Conservation (phyloP, 2,329 filamentous ascomycete species). For the Epichloe elymi region DNA sequence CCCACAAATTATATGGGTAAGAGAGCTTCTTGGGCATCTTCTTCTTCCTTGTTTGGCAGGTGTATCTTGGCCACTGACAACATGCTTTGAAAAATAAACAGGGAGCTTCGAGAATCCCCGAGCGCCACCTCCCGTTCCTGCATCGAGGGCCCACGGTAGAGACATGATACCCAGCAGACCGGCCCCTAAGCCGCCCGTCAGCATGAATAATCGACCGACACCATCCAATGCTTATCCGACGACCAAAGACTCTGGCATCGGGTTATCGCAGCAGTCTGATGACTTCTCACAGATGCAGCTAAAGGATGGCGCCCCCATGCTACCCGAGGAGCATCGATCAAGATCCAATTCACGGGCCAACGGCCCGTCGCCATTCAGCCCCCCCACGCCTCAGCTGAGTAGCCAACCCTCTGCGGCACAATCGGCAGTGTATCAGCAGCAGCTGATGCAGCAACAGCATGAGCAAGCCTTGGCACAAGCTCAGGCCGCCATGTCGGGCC, state of each 20-base stretch:
- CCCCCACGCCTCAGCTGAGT: constrained; percentile 24
- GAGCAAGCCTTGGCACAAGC: constrained; percentile 71
- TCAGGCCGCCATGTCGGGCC: constrained; percentile 61
- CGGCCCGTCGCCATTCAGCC: constrained; percentile 36
- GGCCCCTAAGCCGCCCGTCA: constrained; percentile 73
- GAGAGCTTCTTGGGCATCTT: constrained; percentile 46
- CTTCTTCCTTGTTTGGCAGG: background rate
- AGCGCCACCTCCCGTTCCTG: constrained; percentile 78
- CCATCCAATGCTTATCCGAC: constrained; percentile 36
- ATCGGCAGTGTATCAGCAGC: constrained; percentile 43
- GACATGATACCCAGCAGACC: constrained; percentile 65
- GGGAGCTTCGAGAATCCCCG: constrained; percentile 96
- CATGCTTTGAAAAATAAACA: constrained; percentile 9
- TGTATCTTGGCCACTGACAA: background rate
- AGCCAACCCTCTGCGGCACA: constrained; percentile 21
- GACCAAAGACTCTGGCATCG: constrained; percentile 48
- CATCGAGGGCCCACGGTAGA: constrained; percentile 32
- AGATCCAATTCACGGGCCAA: constrained; percentile 52
- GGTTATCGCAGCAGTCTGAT: constrained; percentile 44
- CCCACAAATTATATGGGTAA: constrained; percentile 43
- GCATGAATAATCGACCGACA: constrained; percentile 42
- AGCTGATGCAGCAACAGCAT: constrained; percentile 67
- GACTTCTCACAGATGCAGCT: constrained; percentile 35
- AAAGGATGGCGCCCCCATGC: constrained; percentile 45
- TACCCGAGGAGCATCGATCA: constrained; percentile 54